Evolutionary conservation across 129 eudicot genomes (phyloP), one percentile per base, ranked within the genome.

Genomic region (Tagetes patula): DNA sequence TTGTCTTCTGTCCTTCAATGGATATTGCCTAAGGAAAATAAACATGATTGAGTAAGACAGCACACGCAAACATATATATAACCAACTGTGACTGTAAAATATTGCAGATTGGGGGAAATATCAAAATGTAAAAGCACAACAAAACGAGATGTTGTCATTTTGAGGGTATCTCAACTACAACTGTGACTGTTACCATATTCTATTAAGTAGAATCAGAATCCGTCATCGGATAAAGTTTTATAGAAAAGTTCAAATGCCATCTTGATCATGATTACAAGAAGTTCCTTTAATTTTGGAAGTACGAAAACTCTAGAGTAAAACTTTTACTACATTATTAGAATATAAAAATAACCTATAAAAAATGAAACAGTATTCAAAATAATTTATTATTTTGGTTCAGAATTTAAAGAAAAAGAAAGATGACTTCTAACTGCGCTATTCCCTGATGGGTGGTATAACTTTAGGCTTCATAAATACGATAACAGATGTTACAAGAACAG

Each of bases 1-100:
- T 82, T 42, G 56, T 60, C 75, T 60, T 83, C 66, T 80, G 82
- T 80, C 90, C 90, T 55, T 80, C 85, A 14, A 73, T 63, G 69
- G 90, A 83, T 27, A 77, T 83, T 66, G 90, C 84, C 90, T 86
- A 79, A 11, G 6, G 63, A 55, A 65, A 5, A 32, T 11, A 45
- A 32, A 58, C 41, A 66, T 8, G 43, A 34, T 64, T 14, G 38
- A 62, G 27, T 13, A 9, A 5, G 41, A 31, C 43, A 43, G 10
- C 52, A 46, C 3, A 10, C 3, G 13, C 3, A 9, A 1, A 9
- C 13, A 46, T 10, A 46, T 2, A 40, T 10, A 13, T 72, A 10
- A 6, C 60, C 42, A 55, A 56, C 20, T 45, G 6, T 7, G 48
- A 3, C 40, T 7, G 11, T 9, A 11, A 33, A 12, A 2, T 34